phyloP scores from a whole-genome alignment of 2,329 filamentous ascomycete species.

The Ilyonectria mors-panacis region DNA sequence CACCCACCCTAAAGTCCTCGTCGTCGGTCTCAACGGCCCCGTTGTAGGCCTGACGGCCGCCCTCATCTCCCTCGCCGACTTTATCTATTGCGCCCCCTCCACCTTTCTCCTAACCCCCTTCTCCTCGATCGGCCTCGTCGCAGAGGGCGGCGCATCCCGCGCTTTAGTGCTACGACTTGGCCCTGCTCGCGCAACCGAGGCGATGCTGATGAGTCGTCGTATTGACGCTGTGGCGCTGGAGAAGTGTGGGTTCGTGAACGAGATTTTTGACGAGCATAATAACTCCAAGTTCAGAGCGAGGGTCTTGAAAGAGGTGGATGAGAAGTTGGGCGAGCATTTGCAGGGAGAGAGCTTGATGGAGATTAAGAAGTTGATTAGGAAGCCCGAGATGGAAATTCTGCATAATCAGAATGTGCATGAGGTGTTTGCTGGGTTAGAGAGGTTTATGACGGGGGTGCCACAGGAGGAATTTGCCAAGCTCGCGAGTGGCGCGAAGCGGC shows the following conservation, averaged over 20 bases:
- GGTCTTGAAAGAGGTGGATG: constrained; percentile 86
- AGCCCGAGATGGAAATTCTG: constrained; percentile 79
- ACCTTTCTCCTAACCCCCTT: constrained; percentile 94
- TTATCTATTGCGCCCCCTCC: constrained; percentile 88
- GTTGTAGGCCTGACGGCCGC: constrained; percentile 91
- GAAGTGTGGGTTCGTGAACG: constrained; percentile 86
- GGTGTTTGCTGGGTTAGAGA: constrained; percentile 86
- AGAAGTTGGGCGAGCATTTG: constrained; percentile 84
- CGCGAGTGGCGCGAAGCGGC: constrained; percentile 90
- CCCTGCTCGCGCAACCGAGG: constrained; percentile 88
- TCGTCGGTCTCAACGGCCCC: constrained; percentile 92
- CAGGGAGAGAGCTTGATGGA: constrained; percentile 83
- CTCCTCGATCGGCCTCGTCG: constrained; percentile 88
- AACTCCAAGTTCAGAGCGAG: constrained; percentile 77
- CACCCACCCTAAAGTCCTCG: constrained; percentile 92
- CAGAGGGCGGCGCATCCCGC: constrained; percentile 87
- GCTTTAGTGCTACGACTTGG: constrained; percentile 87
- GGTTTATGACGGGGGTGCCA: constrained; percentile 85
- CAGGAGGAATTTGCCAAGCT: constrained; percentile 92
- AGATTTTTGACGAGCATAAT: constrained; percentile 78
- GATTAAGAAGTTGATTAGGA: constrained; percentile 87
- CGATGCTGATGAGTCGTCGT: constrained; percentile 92
- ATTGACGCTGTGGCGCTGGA: constrained; percentile 77
- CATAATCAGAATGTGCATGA: constrained; percentile 86
- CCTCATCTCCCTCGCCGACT: constrained; percentile 86